Base-by-base conservation (phyloP, 108 stramenopile genomes). In the Discostella pseudostelligera region DNA sequence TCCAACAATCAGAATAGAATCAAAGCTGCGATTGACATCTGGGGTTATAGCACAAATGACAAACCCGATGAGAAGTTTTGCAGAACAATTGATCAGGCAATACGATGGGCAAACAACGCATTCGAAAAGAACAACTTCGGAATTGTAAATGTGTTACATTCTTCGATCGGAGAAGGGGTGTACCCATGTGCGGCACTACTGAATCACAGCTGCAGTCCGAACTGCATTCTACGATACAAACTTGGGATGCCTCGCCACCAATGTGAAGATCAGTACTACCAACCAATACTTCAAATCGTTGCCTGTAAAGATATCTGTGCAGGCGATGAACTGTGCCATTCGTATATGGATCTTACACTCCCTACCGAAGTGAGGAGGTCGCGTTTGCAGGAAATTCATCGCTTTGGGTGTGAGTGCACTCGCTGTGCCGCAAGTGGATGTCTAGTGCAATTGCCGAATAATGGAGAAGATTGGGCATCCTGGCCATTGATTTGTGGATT, bases 121-220 rank as follows among this genome's bases (percentile, higher is more conserved):
- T 81, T 81, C 39, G 22, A 57, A 39, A 64, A 68, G 32, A 89
- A 89, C 64, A 89, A 89, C 48, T 89, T 89, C 77, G 88, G 84
- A 4, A 79, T 89, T 35, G 51, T 72, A 2, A 66, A 89, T 70
- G 48, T 60, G 3, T 53, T 89, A 22, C 70, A 77, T 14, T 26
- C 58, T 17, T 49, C 76, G 12, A 61, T 85, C 22, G 88, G 69
- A 9, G 60, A 74, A 20, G 88, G 80, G 5, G 79, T 89, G 0
- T 89, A 84, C 65, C 88, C 88, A 9, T 53, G 72, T 21, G 88
- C 82, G 3, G 88, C 88, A 19, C 54, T 89, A n/a, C 47, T 89
- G 39, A 89, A 89, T 42, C 88, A 89, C 80, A 80, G 83, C 1
- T 89, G 88, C 71, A 37, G 49, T 9, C 88, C 88, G 16, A 89